phyloP scores from a whole-genome alignment of 2,329 filamentous ascomycete genomes.

The Graphilbum ipis-grandicollis region DNA sequence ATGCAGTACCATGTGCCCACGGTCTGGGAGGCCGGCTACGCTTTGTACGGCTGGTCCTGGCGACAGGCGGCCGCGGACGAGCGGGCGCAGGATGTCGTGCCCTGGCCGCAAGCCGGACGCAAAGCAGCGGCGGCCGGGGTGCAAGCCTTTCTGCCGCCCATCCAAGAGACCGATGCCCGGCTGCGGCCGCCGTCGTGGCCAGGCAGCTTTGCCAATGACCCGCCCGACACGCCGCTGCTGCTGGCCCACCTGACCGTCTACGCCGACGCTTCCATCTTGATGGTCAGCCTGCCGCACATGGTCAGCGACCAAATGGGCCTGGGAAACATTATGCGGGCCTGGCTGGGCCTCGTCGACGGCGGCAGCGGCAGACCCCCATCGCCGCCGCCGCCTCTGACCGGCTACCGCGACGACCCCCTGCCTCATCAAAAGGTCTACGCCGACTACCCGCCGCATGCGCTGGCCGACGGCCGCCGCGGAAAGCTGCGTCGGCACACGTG shows the following conservation, averaged over 20 bases:
- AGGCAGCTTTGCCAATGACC: not conserved
- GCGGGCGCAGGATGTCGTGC: not conserved
- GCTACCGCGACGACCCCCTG: too few relatives aligned
- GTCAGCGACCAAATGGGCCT: slow-evolving; percentile 4
- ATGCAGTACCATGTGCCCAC: slow-evolving; percentile 2
- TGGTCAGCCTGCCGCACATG: slow-evolving; percentile 1
- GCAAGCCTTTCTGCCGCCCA: not conserved
- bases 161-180: not conserved
- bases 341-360: not conserved
- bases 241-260: not conserved
- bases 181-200: slow-evolving; percentile 3
- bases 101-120: too few relatives aligned
- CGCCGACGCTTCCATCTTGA: slow-evolving; percentile 1
- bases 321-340: not conserved
- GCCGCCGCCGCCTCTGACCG: too few relatives aligned
- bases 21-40: not conserved
- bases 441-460: too few relatives aligned
- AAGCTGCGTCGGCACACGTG: too few relatives aligned
- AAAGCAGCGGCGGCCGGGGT: too few relatives aligned
- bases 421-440: too few relatives aligned
- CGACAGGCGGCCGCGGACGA: not conserved
- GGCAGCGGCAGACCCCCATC: too few relatives aligned
- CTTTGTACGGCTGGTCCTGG: slow-evolving; percentile 1
- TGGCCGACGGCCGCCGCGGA: too few relatives aligned
- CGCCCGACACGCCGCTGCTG: slow-evolving; percentile 1